A percentile compares a stretch with the other conserved stretches of the same genome.
phyloP scores from a whole-genome alignment of 2,329 filamentous ascomycete genomes.

The Penicillium crustosum region DNA sequence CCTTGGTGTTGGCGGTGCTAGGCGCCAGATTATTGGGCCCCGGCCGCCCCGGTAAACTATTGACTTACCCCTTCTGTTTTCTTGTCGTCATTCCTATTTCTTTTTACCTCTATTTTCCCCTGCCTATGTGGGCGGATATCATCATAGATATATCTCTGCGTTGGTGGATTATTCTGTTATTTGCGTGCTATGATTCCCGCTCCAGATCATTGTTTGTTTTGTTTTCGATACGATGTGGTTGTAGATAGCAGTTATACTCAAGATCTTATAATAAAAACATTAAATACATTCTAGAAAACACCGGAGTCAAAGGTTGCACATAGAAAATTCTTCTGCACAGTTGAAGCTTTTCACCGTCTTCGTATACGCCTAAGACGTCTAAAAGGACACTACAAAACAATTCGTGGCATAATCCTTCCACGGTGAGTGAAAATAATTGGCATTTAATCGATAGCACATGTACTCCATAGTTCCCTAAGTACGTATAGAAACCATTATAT shows the following conservation, averaged over 20 bases:
- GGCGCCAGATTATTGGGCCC: constrained; percentile 64
- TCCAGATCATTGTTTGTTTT: not conserved
- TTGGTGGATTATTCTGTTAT: constrained; percentile 12
- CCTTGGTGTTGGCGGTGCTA: constrained; percentile 55
- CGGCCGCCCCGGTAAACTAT: constrained; percentile 47
- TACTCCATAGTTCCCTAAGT: not conserved
- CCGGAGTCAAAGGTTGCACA: too few relatives aligned
- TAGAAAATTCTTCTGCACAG: too few relatives aligned
- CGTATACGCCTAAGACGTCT: too few relatives aligned
- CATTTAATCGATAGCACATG: not conserved
- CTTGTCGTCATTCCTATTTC: not conserved
- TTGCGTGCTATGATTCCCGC: constrained; percentile 14
- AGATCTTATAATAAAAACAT: not conserved
- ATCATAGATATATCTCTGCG: constrained; percentile 8
- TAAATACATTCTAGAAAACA: not conserved
- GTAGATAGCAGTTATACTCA: constrained; percentile 12
- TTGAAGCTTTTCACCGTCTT: too few relatives aligned
- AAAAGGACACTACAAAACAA: too few relatives aligned
- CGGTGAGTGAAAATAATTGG: not conserved
- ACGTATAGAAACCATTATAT: not conserved
- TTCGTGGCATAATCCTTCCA: not conserved
- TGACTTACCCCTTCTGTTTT: not conserved
- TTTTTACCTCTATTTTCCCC: not conserved
- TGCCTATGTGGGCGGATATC: not conserved
- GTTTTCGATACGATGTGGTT: not conserved